phyloP scores from a whole-genome alignment of 73 alveolate genomes.

The Stentor coeruleus region DNA sequence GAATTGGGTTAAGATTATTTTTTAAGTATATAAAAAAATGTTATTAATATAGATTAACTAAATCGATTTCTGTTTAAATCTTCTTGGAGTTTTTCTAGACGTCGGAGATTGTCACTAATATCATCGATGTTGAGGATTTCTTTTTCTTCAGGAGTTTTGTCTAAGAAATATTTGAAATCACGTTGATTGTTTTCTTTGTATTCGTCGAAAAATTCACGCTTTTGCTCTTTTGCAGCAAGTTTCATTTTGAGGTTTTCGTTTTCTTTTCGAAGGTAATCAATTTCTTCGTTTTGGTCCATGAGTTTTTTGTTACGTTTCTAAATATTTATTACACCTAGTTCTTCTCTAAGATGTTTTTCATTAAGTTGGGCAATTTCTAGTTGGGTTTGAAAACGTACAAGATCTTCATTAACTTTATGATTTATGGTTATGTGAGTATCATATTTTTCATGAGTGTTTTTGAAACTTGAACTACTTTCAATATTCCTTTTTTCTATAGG shows the following conservation, averaged over 20 bases:
- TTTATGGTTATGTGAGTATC: neutral
- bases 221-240: neutral
- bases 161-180: neutral
- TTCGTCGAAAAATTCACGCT: neutral
- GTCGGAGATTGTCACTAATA: conserved; percentile 8
- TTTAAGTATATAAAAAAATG: too few relatives aligned
- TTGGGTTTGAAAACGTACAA: conserved; percentile 6
- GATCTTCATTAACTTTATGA: neutral
- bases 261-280: conserved; percentile 8
- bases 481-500: neutral
- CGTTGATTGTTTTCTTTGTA: neutral
- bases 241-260: neutral
- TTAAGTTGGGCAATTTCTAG: conserved; percentile 17
- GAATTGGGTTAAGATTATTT: too few relatives aligned
- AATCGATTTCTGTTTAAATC: neutral
- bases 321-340: neutral
- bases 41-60: neutral
- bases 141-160: neutral
- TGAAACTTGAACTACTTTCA: neutral
- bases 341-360: conserved; percentile 25
- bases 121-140: neutral
- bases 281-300: neutral
- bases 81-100: conserved; percentile 22
- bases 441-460: conserved; percentile 13
- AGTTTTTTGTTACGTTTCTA: neutral